Evolutionary conservation across 768 basidiomycete species (phyloP).

Genomic region (Termitomyces sp.): DNA sequence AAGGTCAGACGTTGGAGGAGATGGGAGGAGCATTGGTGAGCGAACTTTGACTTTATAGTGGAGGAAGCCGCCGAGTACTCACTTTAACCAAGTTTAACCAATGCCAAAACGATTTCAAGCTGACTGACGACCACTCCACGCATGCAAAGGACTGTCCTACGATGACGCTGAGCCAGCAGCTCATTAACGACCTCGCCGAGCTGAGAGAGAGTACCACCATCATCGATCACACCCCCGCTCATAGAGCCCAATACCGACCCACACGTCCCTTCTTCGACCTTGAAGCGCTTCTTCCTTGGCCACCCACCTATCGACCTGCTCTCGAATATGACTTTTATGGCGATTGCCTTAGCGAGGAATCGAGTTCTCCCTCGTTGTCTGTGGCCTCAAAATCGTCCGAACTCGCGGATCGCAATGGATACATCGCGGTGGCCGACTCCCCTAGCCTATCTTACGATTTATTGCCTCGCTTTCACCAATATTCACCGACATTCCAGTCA

Average conservation of each 20-base stretch:
- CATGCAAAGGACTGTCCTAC: too few species aligned
- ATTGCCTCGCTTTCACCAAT: not conserved
- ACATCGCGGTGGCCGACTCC: not conserved
- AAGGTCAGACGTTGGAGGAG: not conserved
- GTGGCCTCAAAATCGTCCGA: not conserved
- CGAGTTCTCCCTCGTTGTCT: not conserved
- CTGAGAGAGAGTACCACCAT: constrained; percentile 1
- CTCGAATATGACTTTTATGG: not conserved
- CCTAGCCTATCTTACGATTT: not conserved
- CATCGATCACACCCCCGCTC: not conserved
- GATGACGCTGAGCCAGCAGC: not conserved
- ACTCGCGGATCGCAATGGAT: not conserved
- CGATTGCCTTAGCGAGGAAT: not conserved
- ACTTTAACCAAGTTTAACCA: not conserved
- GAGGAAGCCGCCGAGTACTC: not conserved
- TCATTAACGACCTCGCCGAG: not conserved
- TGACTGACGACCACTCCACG: not conserved
- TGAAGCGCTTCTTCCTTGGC: not conserved
- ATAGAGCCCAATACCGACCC: not conserved
- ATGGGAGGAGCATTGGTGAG: not conserved
- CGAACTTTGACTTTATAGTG: not conserved
- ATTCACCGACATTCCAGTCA: not conserved
- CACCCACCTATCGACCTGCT: not conserved
- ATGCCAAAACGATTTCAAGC: not conserved
- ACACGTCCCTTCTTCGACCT: not conserved